A percentile compares a stretch with the other conserved stretches of the same genome.
phyloP scores from a whole-genome alignment of 2,329 filamentous ascomycete species.

The Diaporthe sp. region DNA sequence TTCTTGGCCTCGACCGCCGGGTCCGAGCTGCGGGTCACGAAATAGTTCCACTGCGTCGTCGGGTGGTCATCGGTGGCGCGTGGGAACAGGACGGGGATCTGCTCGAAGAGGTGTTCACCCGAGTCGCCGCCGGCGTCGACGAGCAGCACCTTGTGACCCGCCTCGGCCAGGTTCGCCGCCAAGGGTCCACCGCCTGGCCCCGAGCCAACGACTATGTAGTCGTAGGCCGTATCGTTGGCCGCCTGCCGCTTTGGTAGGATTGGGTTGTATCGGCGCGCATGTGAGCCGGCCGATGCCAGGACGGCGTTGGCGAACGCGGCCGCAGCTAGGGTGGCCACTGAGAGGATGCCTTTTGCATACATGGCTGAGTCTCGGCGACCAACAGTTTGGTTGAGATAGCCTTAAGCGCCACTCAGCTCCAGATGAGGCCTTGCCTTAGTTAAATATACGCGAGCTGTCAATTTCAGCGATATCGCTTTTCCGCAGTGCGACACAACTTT shows the following conservation, averaged over 20 bases:
- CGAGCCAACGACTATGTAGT: conserved; percentile 37
- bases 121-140: conserved; percentile 72
- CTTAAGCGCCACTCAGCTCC: background rate
- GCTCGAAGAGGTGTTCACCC: conserved; percentile 50
- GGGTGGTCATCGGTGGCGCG: conserved; percentile 66
- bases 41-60: conserved; percentile 72
- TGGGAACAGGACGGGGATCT: conserved; percentile 55
- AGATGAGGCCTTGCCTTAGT: background rate
- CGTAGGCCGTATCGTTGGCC: conserved; percentile 26
- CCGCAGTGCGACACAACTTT: no score
- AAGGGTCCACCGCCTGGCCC: conserved; percentile 35
- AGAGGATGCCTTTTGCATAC: background rate
- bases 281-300: background rate
- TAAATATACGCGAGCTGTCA: background rate
- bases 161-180: conserved; percentile 34
- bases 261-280: conserved; percentile 2
- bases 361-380: background rate
- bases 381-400: background rate
- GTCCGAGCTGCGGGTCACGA: conserved; percentile 71
- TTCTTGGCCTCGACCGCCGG: conserved; percentile 65
- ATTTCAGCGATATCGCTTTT: background rate
- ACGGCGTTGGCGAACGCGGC: background rate
- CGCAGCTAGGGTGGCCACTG: background rate
- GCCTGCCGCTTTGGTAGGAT: conserved; percentile 18
- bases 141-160: conserved; percentile 35